Conservation (phyloP, 495 filamentous ascomycete species). For the Neurospora sp. region DNA sequence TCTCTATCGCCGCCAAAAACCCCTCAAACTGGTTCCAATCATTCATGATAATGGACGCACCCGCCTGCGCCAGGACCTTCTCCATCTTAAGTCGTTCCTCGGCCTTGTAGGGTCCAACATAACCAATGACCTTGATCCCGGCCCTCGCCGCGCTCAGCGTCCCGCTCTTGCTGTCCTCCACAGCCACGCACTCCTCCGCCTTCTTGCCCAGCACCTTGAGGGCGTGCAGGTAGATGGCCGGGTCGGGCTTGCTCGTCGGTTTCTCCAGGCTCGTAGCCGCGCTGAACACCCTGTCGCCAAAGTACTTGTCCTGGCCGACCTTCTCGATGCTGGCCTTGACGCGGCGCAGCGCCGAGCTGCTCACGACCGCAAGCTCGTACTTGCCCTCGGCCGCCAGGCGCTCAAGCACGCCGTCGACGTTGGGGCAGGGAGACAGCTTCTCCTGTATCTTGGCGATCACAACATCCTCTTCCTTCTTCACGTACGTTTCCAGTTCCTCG, state of each 20-base stretch:
- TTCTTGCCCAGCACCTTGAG: conserved; percentile 65
- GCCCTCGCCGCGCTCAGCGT: conserved; percentile 71
- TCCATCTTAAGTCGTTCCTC: conserved; percentile 67
- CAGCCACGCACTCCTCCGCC: conserved; percentile 65
- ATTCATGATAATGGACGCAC: conserved; percentile 68
- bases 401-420: conserved; percentile 58
- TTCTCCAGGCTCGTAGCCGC: conserved; percentile 68
- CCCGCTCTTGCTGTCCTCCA: conserved; percentile 88
- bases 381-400: conserved; percentile 49
- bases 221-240: conserved; percentile 81
- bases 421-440: conserved; percentile 55
- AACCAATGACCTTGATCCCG: conserved; percentile 74
- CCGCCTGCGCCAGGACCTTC: conserved; percentile 55
- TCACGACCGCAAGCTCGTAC: conserved; percentile 77
- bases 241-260: conserved; percentile 87
- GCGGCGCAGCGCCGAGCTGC: conserved; percentile 65
- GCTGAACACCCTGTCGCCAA: conserved; percentile 69
- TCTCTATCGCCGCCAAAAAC: conserved; percentile 57
- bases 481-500: conserved; percentile 66
- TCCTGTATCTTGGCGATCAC: conserved; percentile 80
- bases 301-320: conserved; percentile 70
- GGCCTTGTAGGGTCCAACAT: conserved; percentile 71
- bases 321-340: conserved; percentile 75
- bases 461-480: conserved; percentile 67
- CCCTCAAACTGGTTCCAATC: conserved; percentile 76